Conservation (phyloP, 495 filamentous ascomycete genomes). For the Aspergillus indologenus region DNA sequence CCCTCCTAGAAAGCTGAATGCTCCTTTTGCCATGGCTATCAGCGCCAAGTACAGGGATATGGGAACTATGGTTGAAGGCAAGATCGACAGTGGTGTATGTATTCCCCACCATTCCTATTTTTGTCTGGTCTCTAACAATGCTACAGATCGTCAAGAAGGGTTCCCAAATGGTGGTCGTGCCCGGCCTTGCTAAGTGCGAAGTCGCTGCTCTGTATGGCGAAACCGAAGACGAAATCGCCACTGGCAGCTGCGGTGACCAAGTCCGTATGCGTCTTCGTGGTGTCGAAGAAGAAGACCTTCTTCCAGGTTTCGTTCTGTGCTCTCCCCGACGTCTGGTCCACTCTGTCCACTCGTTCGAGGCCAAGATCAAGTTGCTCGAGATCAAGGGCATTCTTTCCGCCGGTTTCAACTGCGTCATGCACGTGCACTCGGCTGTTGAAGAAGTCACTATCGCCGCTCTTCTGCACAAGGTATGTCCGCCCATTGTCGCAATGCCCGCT, state of each 20-base stretch:
- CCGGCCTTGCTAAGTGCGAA: slow-evolving; percentile 75
- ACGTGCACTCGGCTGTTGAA: slow-evolving; percentile 88
- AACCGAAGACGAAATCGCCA: slow-evolving; percentile 84
- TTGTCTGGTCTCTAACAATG: too few relatives aligned
- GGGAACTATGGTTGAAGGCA: slow-evolving; percentile 96
- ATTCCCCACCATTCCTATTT: too few relatives aligned
- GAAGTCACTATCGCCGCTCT: slow-evolving; percentile 86
- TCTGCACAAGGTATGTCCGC: slow-evolving; percentile 63
- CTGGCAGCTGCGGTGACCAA: slow-evolving; percentile 88
- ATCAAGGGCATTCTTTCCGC: slow-evolving; percentile 87
- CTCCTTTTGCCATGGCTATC: slow-evolving; percentile 99
- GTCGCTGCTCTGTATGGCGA: slow-evolving; percentile 89
- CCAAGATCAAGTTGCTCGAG: slow-evolving; percentile 94
- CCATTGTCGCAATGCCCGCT: too few relatives aligned
- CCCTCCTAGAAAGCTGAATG: slow-evolving; percentile 92
- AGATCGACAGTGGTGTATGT: slow-evolving; percentile 96
- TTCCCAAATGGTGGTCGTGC: slow-evolving; percentile 84
- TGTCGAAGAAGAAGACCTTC: slow-evolving; percentile 94
- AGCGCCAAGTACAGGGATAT: slow-evolving; percentile 94
- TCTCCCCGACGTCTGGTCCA: slow-evolving; percentile 88
- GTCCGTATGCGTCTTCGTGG: slow-evolving; percentile 88
- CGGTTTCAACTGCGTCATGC: slow-evolving; percentile 89
- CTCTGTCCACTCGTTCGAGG: slow-evolving; percentile 86
- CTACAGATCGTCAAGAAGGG: slow-evolving; percentile 87
- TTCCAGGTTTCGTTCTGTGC: slow-evolving; percentile 96